A percentile compares a stretch with the other conserved stretches of the same genome.
Conservation (phyloP, 805 yeast species). For the Wickerhamia fluorescens region DNA sequence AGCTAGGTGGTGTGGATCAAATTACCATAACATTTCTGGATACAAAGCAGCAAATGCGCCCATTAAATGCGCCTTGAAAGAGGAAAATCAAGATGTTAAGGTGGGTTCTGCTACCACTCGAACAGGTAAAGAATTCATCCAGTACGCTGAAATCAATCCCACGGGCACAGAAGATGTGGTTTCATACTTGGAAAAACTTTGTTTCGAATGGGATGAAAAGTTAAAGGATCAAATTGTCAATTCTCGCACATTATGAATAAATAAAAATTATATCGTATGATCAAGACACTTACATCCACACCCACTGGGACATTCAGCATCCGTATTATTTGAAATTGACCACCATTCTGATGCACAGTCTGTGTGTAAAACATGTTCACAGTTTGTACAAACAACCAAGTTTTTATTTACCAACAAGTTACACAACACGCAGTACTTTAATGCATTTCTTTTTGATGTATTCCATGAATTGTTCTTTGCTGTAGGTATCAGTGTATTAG, state of each 20-base stretch:
- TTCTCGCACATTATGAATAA: conserved; percentile 20
- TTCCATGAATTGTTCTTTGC: conserved; percentile 27
- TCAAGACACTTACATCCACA: conserved; percentile 73
- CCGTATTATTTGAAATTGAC: conserved; percentile 28
- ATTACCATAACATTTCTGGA: conserved; percentile 84
- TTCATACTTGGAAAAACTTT: conserved; percentile 51
- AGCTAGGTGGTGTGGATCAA: conserved; percentile 77
- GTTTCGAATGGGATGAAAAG: conserved; percentile 65
- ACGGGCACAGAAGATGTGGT: conserved; percentile 64
- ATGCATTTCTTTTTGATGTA: conserved; percentile 13
- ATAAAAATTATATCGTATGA: conserved; percentile 1
- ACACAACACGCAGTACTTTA: conserved; percentile 60
- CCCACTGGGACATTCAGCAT: conserved; percentile 72
- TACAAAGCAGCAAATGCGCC: conserved; percentile 89
- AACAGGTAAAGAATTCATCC: conserved; percentile 60
- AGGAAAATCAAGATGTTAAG: conserved; percentile 47
- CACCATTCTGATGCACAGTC: conserved; percentile 82
- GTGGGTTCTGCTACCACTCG: conserved; percentile 65
- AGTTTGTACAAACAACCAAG: conserved; percentile 59
- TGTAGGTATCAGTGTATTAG: conserved; percentile 17
- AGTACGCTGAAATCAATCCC: conserved; percentile 47
- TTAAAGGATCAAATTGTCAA: conserved; percentile 67
- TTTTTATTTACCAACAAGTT: conserved; percentile 51
- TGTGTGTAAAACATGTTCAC: conserved; percentile 77
- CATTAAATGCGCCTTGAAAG: conserved; percentile 43